Conservation (phyloP, 208 protist species). For the Balamuthia mandrillaris region DNA sequence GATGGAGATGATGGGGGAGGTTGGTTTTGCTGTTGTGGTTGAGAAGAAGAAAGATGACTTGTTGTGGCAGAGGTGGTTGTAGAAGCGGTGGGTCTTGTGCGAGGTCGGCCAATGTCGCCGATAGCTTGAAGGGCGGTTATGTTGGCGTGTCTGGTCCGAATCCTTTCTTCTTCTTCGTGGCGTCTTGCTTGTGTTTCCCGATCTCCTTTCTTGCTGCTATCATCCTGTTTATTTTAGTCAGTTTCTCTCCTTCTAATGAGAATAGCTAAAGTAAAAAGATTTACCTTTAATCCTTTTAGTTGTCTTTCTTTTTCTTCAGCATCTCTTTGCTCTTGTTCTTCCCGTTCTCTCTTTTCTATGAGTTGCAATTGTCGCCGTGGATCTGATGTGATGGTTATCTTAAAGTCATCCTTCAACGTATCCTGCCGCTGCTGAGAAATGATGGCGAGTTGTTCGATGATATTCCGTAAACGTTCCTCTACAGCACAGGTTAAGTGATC, state of each 20-base stretch:
- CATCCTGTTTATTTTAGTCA: not conserved
- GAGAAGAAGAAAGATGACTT: no score
- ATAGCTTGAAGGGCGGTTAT: not conserved
- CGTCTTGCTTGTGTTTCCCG: not conserved
- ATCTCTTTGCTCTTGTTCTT: not conserved
- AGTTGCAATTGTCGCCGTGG: not conserved
- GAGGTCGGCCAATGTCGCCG: no score
- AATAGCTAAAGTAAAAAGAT: no score
- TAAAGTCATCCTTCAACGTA: not conserved
- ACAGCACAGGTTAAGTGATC: not conserved
- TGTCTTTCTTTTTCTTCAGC: not conserved
- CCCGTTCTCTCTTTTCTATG: not conserved
- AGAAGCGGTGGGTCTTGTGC: no score
- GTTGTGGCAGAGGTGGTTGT: no score
- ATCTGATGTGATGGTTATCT: not conserved
- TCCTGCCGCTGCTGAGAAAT: constrained; percentile 1
- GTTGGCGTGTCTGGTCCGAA: not conserved
- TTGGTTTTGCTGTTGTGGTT: no score
- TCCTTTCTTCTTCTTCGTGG: not conserved
- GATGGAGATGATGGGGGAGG: no score
- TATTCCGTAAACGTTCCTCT: not conserved
- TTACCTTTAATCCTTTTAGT: not conserved
- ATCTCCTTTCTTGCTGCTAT: not conserved
- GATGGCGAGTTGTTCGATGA: not conserved
- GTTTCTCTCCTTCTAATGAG: no score